Evolutionary conservation across 2,329 filamentous ascomycete genomes (phyloP).

Genomic region (Colletotrichum tamarilloi): DNA sequence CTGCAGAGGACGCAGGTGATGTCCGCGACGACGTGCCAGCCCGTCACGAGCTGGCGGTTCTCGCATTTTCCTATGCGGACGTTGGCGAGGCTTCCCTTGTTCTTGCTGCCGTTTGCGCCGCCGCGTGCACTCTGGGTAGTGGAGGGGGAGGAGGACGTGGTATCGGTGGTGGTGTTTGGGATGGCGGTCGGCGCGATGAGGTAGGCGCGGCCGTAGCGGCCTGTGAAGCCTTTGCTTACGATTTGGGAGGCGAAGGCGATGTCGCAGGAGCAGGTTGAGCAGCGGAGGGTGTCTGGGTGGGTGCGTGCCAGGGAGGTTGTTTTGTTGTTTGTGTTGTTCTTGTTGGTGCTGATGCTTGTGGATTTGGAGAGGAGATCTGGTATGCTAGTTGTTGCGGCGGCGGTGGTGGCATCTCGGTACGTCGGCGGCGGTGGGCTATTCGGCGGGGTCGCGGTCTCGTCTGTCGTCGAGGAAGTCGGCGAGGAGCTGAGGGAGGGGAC

Average conservation of each 20-base stretch:
- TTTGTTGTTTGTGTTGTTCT: not conserved
- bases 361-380: not conserved
- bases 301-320: conserved; percentile 48
- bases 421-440: conserved; percentile 40
- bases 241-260: conserved; percentile 71
- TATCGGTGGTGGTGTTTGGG: conserved; percentile 17
- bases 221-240: conserved; percentile 74
- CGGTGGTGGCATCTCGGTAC: conserved; percentile 32
- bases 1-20: conserved; percentile 68
- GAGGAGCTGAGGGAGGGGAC: conserved; percentile 50
- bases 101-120: conserved; percentile 39
- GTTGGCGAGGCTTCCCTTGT: conserved; percentile 58
- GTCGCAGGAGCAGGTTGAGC: conserved; percentile 68
- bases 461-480: conserved; percentile 47
- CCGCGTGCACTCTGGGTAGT: conserved; percentile 65
- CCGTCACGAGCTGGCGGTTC: conserved; percentile 69
- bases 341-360: not conserved
- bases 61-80: conserved; percentile 65
- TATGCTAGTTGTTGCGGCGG: not conserved
- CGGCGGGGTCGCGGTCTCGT: conserved; percentile 39
- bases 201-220: conserved; percentile 72
- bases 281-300: conserved; percentile 68
- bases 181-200: conserved; percentile 60
- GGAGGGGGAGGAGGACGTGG: conserved; percentile 41
- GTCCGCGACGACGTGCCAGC: conserved; percentile 72